These are phyloP conservation scores for Termitomyces titanicus DNA, from an alignment of 768 basidiomycete genomes.

Conservation along the genomic window DNA sequence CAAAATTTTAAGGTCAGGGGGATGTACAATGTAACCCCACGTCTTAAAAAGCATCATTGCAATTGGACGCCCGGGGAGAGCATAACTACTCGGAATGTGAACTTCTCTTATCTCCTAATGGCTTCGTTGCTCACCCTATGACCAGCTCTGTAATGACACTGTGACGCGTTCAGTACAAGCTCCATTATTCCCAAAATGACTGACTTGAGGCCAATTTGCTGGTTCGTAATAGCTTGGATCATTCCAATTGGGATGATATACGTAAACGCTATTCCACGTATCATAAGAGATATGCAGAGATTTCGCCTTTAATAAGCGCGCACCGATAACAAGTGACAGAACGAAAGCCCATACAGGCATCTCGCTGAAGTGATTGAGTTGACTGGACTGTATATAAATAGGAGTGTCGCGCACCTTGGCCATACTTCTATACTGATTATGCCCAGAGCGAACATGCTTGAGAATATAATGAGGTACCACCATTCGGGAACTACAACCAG, in stretches of 20 bases:
- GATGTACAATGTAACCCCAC: conserved; percentile 44
- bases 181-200: neutral
- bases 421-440: conserved; percentile 67
- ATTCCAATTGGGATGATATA: conserved; percentile 69
- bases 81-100: conserved; percentile 40
- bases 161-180: conserved; percentile 30
- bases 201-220: conserved; percentile 62
- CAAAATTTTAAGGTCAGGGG: conserved; percentile 4
- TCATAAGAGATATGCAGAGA: conserved; percentile 18
- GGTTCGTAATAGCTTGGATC: conserved; percentile 75
- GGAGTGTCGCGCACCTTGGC: conserved; percentile 33
- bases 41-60: conserved; percentile 88
- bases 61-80: conserved; percentile 70
- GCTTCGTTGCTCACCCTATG: conserved; percentile 49
- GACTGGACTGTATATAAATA: neutral
- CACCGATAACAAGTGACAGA: conserved; percentile 60
- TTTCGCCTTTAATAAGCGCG: conserved; percentile 5
- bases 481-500: conserved; percentile 57
- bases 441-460: conserved; percentile 64
- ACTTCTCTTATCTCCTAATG: neutral
- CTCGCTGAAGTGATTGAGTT: conserved; percentile 28
- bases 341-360: conserved; percentile 52
- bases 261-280: conserved; percentile 40
- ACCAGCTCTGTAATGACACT: conserved; percentile 81
- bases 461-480: conserved; percentile 77